These are phyloP conservation scores for Peltaster fructicola DNA, from an alignment of 2,329 filamentous ascomycete species.

Conservation along the genomic window DNA sequence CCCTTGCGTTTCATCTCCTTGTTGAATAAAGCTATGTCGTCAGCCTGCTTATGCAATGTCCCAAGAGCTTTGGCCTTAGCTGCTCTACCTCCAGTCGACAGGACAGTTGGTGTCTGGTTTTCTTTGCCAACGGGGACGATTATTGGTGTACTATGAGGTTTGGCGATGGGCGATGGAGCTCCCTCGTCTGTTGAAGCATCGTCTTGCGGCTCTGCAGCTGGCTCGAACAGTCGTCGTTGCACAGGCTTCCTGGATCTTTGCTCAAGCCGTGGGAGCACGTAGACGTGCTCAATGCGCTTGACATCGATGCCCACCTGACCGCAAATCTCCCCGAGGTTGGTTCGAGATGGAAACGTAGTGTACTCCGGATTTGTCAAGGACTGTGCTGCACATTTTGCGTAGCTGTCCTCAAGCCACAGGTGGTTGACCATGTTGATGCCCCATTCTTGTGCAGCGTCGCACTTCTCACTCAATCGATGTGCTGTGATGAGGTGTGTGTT, in stretches of 20 bases:
- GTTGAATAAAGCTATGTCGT: constrained; percentile 78
- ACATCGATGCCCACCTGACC: constrained; percentile 74
- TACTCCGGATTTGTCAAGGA: constrained; percentile 58
- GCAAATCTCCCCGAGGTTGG: constrained; percentile 83
- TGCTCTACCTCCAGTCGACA: constrained; percentile 50
- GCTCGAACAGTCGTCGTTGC: constrained; percentile 9
- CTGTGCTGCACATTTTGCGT: constrained; percentile 68
- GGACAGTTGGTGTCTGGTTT: constrained; percentile 63
- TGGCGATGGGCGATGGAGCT: constrained; percentile 4
- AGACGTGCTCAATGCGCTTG: constrained; percentile 33
- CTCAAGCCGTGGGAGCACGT: constrained; percentile 6
- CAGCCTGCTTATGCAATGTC: constrained; percentile 56
- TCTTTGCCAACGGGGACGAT: constrained; percentile 40
- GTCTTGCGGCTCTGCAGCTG: constrained; percentile 6
- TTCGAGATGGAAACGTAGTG: constrained; percentile 69
- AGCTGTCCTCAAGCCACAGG: constrained; percentile 94
- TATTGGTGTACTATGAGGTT: constrained; percentile 13
- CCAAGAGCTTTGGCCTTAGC: constrained; percentile 75
- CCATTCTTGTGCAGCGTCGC: constrained; percentile 82
- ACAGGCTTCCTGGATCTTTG: too few species aligned
- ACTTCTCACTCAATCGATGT: constrained; percentile 80
- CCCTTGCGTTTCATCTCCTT: constrained; percentile 77
- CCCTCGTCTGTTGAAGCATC: constrained; percentile 11
- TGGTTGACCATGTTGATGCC: constrained; percentile 81
- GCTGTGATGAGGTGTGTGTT: constrained; percentile 94